Conservation (phyloP, 1,139 yeast species). For the Schizosaccharomyces versatilis region DNA sequence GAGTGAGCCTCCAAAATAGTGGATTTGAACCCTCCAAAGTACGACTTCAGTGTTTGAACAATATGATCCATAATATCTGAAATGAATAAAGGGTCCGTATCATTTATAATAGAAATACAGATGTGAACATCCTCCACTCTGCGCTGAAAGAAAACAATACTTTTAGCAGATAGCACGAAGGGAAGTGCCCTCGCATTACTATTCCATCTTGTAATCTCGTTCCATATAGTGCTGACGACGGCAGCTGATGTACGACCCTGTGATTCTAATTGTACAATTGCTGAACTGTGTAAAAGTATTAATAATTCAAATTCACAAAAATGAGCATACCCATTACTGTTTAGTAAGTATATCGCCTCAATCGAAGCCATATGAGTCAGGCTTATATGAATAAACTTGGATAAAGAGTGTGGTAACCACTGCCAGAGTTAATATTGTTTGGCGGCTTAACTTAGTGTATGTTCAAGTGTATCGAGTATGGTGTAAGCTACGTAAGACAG, state of each 20-base stretch:
- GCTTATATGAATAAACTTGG: too few relatives aligned
- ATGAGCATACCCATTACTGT: not conserved
- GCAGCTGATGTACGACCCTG: not conserved
- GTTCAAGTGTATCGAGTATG: too few relatives aligned
- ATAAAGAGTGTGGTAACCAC: too few relatives aligned
- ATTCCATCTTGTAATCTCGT: not conserved
- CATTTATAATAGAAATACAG: not conserved
- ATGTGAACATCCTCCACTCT: not conserved
- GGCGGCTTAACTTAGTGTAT: too few relatives aligned
- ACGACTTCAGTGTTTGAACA: not conserved
- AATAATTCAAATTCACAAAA: not conserved
- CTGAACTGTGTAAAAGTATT: not conserved
- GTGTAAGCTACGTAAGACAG: too few relatives aligned
- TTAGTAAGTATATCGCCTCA: not conserved
- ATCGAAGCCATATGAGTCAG: not conserved
- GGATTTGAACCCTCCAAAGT: conserved; percentile 13
- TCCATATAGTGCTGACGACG: not conserved
- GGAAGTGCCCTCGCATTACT: not conserved
- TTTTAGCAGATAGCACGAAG: not conserved
- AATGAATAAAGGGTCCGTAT: not conserved
- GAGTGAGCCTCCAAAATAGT: conserved; percentile 40
- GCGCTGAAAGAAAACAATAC: not conserved
- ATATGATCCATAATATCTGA: not conserved
- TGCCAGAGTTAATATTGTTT: too few relatives aligned
- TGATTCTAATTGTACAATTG: not conserved